Evolutionary conservation across 768 basidiomycete species (phyloP).

Genomic region (Kwoniella dendrophila): DNA sequence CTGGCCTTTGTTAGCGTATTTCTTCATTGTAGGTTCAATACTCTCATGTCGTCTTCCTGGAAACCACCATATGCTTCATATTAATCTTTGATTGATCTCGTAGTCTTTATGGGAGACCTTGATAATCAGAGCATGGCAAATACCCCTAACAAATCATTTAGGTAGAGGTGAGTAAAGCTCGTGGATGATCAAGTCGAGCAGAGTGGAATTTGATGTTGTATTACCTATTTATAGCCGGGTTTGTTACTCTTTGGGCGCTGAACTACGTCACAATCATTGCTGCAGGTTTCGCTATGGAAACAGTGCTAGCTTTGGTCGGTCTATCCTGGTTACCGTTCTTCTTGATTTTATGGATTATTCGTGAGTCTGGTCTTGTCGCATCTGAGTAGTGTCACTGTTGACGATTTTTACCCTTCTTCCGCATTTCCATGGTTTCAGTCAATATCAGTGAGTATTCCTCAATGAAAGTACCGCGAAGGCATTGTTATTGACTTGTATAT

Average conservation of each 20-base stretch:
- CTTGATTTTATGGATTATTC: slow-evolving; percentile 54
- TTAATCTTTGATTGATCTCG: background rate
- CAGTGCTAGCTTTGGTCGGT: slow-evolving; percentile 39
- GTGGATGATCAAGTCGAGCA: background rate
- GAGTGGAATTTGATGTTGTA: background rate
- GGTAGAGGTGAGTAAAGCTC: slow-evolving; percentile 33
- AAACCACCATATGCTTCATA: background rate
- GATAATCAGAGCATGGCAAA: slow-evolving; percentile 48
- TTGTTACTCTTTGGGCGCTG: slow-evolving; percentile 53
- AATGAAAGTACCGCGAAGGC: too few relatives aligned
- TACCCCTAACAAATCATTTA: slow-evolving; percentile 42
- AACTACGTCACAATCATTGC: slow-evolving; percentile 50
- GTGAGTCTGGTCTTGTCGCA: slow-evolving; percentile 21
- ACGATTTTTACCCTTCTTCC: too few relatives aligned
- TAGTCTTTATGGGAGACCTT: slow-evolving; percentile 47
- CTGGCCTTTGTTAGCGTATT: slow-evolving; percentile 39
- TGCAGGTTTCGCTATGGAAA: slow-evolving; percentile 51
- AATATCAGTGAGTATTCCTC: slow-evolving; percentile 45
- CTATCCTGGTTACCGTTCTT: slow-evolving; percentile 44
- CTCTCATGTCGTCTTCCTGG: background rate
- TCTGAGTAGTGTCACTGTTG: slow-evolving; percentile 1
- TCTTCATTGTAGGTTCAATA: slow-evolving; percentile 39
- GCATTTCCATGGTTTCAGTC: too few relatives aligned
- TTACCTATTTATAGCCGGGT: slow-evolving; percentile 32
- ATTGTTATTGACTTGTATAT: too few relatives aligned